Conservation (phyloP, 257 asterid genomes). For the Fraxinus pennsylvanica region DNA sequence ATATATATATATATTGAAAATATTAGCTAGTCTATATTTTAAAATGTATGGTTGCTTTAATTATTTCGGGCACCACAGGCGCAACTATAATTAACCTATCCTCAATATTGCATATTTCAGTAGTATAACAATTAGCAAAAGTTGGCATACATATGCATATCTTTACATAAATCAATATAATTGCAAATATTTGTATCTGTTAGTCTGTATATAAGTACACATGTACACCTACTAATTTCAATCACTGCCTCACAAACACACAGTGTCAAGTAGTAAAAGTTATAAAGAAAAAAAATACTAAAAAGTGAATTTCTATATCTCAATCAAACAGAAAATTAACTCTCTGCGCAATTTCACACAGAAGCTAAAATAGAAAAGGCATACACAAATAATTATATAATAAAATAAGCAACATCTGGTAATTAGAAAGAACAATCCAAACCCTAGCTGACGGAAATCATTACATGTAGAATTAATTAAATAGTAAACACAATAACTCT, state of each 20-base stretch:
- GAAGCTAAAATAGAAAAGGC: neutral
- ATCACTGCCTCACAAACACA: too few relatives aligned
- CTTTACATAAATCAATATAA: neutral
- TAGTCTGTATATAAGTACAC: neutral
- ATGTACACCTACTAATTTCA: neutral
- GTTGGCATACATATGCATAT: neutral
- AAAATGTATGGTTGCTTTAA: neutral
- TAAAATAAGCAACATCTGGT: conserved; percentile 6
- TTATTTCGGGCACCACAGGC: neutral
- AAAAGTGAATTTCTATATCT: neutral
- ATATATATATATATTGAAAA: neutral
- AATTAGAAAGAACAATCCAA: conserved; percentile 12
- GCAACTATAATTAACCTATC: neutral
- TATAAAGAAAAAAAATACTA: too few relatives aligned
- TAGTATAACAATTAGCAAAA: neutral
- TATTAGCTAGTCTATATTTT: neutral
- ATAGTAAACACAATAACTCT: neutral
- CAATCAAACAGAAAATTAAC: neutral
- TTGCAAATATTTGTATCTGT: neutral
- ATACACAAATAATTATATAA: neutral
- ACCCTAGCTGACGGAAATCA: conserved; percentile 22
- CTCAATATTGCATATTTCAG: neutral
- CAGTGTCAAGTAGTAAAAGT: too few relatives aligned
- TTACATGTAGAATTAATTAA: neutral
- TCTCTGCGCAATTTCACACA: neutral